Conservation (phyloP, 148 eudicot species). For the Oxyria digyna region DNA sequence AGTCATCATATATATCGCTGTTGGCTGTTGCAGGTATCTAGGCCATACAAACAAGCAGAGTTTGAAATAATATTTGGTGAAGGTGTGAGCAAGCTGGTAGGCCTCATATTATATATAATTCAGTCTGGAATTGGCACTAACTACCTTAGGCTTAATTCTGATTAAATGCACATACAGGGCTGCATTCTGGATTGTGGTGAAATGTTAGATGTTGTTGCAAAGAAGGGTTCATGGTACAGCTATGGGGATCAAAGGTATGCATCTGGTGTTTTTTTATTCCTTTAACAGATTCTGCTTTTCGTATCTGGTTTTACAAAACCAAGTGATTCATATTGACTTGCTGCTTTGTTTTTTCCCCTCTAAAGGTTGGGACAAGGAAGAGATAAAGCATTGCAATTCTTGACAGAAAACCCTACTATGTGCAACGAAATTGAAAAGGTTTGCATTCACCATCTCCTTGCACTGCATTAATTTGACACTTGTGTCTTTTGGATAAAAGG, state of each 20-base stretch:
- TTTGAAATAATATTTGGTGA: slow-evolving; percentile 94
- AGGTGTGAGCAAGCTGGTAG: slow-evolving; percentile 88
- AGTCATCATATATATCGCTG: not conserved
- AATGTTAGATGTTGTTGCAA: slow-evolving; percentile 61
- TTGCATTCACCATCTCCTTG: slow-evolving; percentile 1
- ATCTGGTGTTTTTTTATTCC: not conserved
- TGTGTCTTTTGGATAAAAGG: not conserved
- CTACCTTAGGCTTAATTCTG: not conserved
- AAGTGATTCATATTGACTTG: not conserved
- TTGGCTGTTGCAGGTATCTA: slow-evolving; percentile 59
- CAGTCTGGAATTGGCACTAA: not conserved
- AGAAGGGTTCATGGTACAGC: slow-evolving; percentile 95
- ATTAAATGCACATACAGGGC: slow-evolving; percentile 41
- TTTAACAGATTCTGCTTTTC: not conserved
- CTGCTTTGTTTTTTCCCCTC: not conserved
- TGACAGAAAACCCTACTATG: slow-evolving; percentile 69
- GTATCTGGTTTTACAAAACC: not conserved
- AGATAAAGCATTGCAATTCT: slow-evolving; percentile 70
- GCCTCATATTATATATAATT: slow-evolving; percentile 14
- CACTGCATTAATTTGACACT: not conserved
- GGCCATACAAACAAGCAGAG: slow-evolving; percentile 98
- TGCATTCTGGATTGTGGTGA: slow-evolving; percentile 96
- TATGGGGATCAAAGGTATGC: slow-evolving; percentile 73
- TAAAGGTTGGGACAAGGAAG: slow-evolving; percentile 93
- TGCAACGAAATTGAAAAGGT: slow-evolving; percentile 90